Evolutionary conservation across 129 eudicot genomes (phyloP).

Genomic region (Chrysanthemum lavandulifolium): DNA sequence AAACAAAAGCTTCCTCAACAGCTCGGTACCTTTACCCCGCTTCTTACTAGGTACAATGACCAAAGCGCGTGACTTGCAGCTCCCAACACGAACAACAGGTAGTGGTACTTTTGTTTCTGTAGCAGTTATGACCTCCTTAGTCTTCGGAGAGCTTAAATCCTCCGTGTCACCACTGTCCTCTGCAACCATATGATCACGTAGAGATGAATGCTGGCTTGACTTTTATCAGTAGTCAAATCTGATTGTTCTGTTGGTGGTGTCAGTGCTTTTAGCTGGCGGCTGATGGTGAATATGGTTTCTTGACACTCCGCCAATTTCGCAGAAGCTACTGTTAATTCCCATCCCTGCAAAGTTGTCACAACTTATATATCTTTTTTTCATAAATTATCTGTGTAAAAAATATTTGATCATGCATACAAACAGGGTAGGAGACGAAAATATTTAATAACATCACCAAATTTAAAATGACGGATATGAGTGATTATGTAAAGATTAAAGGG

Average conservation of each 20-base stretch:
- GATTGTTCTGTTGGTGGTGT: constrained; percentile 37
- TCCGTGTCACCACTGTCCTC: constrained; percentile 45
- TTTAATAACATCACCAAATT: too few species aligned
- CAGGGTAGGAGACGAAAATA: neutral
- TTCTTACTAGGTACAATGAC: constrained; percentile 59
- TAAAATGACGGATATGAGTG: neutral
- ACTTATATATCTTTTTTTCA: neutral
- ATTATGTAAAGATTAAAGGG: neutral
- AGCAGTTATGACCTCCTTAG: constrained; percentile 45
- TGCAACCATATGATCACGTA: constrained; percentile 70
- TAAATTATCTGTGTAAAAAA: neutral
- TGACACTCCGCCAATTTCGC: constrained; percentile 68
- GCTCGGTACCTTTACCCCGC: constrained; percentile 52
- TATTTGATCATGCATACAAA: neutral
- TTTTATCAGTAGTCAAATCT: constrained; percentile 27
- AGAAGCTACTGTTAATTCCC: constrained; percentile 66
- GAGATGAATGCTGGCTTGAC: constrained; percentile 43
- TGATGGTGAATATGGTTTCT: constrained; percentile 67
- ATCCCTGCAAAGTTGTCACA: constrained; percentile 42
- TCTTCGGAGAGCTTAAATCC: constrained; percentile 41
- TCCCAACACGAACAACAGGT: constrained; percentile 31
- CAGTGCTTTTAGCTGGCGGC: constrained; percentile 78
- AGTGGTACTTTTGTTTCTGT: constrained; percentile 26
- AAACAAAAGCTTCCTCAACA: constrained; percentile 61
- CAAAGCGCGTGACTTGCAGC: constrained; percentile 43